These are phyloP conservation scores for Datura wrightii DNA, from an alignment of 257 asterid species.

Conservation along the genomic window DNA sequence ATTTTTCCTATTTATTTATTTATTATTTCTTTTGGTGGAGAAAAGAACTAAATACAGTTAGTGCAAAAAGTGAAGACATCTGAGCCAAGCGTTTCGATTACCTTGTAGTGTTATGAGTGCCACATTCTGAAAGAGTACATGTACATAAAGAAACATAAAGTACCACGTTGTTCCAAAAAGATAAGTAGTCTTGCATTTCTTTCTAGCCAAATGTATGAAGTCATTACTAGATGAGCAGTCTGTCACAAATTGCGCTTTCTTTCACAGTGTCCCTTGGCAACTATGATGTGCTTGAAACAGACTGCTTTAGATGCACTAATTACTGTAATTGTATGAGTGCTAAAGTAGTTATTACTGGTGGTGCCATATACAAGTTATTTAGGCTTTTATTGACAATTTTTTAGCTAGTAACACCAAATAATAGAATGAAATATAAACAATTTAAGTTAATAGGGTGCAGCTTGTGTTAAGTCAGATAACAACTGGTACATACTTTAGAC, in stretches of 20 bases:
- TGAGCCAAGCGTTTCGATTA: neutral
- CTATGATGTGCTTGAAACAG: neutral
- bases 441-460: neutral
- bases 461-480: neutral
- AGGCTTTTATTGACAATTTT: neutral
- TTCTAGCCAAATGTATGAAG: neutral
- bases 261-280: neutral
- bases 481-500: neutral
- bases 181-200: neutral
- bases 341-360: neutral
- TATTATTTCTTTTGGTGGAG: neutral
- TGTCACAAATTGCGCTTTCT: neutral
- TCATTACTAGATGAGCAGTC: neutral
- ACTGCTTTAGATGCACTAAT: neutral
- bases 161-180: neutral
- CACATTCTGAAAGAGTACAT: neutral
- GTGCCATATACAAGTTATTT: neutral
- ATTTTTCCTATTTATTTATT: no score
- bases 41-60: neutral
- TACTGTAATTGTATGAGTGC: neutral
- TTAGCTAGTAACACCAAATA: neutral
- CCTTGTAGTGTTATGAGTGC: neutral
- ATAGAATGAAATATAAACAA: neutral
- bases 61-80: neutral
- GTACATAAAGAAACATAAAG: neutral